These are phyloP conservation scores for Sphagnum fallax DNA, from an alignment of 228 moss, liverwort and hornwort genomes.

Conservation along the genomic window DNA sequence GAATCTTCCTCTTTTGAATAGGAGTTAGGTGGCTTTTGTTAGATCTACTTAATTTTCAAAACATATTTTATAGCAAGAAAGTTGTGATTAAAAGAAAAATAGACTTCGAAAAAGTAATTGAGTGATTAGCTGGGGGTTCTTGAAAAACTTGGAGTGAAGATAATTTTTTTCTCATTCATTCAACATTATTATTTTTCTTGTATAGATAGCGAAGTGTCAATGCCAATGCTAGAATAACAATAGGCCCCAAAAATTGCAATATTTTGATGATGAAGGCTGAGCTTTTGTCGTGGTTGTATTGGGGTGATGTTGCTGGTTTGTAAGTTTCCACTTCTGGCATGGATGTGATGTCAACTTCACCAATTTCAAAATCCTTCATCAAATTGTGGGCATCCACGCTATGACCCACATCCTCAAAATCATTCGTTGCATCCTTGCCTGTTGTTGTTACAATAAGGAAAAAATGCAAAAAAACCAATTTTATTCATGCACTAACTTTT, in stretches of 20 bases:
- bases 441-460: not conserved
- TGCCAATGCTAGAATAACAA: not conserved
- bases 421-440: conserved; percentile 2
- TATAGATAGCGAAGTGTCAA: not conserved
- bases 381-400: not conserved
- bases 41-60: too few species aligned
- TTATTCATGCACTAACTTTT: too few species aligned
- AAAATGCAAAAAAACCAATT: too few species aligned
- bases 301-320: not conserved
- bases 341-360: not conserved
- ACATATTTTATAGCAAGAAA: too few species aligned
- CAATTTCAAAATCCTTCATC: not conserved
- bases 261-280: conserved; percentile 4
- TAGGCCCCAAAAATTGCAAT: conserved; percentile 1
- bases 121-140: too few species aligned
- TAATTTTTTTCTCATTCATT: not conserved
- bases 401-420: conserved; percentile 5
- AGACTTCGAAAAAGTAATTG: too few species aligned
- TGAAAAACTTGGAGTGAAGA: too few species aligned
- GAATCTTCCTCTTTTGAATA: too few species aligned
- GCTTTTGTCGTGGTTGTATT: too few species aligned
- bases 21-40: too few species aligned
- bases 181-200: not conserved
- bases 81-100: too few species aligned
- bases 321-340: not conserved